A percentile compares a stretch with the other conserved stretches of the same genome.
These are phyloP conservation scores for Ustilago sp. DNA, from an alignment of 1,284 basidiomycete species.

Conservation along the genomic window DNA sequence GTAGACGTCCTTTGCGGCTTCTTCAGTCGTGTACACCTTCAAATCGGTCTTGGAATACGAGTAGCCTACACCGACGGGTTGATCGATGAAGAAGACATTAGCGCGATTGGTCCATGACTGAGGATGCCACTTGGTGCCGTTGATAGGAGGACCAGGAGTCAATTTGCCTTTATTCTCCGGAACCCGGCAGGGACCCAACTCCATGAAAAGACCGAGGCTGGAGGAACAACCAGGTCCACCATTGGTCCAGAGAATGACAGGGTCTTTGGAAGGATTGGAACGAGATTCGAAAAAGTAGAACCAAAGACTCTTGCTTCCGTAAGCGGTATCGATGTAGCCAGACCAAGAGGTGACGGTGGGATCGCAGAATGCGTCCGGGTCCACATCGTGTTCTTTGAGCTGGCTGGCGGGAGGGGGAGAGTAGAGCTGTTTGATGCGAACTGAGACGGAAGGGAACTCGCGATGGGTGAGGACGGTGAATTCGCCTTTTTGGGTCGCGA, in stretches of 20 bases:
- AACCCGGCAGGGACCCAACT: slow-evolving; percentile 74
- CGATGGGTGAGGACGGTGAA: slow-evolving; percentile 53
- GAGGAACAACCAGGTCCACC: slow-evolving; percentile 70
- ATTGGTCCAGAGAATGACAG: slow-evolving; percentile 71
- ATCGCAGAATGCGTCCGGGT: slow-evolving; percentile 63
- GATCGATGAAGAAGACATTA: slow-evolving; percentile 80
- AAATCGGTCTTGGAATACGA: slow-evolving; percentile 79
- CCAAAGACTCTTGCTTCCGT: slow-evolving; percentile 79
- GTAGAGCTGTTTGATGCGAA: slow-evolving; percentile 60
- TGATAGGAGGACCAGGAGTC: slow-evolving; percentile 67
- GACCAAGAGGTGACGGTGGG: slow-evolving; percentile 63
- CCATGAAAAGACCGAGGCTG: slow-evolving; percentile 75
- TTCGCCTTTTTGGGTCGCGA: slow-evolving; percentile 47
- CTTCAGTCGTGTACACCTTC: slow-evolving; percentile 64
- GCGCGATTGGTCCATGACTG: slow-evolving; percentile 77
- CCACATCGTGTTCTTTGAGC: slow-evolving; percentile 42
- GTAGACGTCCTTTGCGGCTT: slow-evolving; percentile 68
- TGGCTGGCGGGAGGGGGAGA: slow-evolving; percentile 25
- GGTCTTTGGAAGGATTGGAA: slow-evolving; percentile 76
- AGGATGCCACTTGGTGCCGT: slow-evolving; percentile 76
- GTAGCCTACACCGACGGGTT: slow-evolving; percentile 79
- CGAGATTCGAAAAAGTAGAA: slow-evolving; percentile 88
- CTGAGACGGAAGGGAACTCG: slow-evolving; percentile 57
- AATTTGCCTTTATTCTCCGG: slow-evolving; percentile 35
- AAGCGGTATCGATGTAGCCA: slow-evolving; percentile 73